phyloP scores from a whole-genome alignment of 2,329 filamentous ascomycete species.

The Dactylonectria macrodidyma region DNA sequence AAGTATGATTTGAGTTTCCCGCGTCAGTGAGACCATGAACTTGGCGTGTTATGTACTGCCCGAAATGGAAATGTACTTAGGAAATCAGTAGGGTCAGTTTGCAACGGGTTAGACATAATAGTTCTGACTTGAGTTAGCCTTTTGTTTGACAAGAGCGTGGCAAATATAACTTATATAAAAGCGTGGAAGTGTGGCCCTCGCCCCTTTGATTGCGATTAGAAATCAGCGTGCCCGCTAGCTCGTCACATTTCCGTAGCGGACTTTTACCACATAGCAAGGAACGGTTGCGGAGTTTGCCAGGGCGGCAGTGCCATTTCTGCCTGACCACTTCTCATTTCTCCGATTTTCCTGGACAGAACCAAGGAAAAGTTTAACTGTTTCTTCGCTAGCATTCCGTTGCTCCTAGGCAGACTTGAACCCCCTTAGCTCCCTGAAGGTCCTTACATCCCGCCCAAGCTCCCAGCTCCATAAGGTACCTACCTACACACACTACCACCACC shows the following conservation, averaged over 20 bases:
- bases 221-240: constrained; percentile 16
- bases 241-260: constrained; percentile 22
- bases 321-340: constrained; percentile 1
- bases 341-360: background rate
- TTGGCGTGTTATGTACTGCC: constrained; percentile 7
- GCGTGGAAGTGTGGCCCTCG: background rate
- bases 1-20: background rate
- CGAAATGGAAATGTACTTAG: background rate
- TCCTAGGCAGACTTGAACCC: constrained; percentile 12
- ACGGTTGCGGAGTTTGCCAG: constrained; percentile 31
- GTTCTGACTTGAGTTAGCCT: too few species aligned
- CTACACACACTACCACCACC: background rate
- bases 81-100: background rate
- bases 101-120: background rate
- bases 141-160: background rate
- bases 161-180: background rate
- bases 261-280: constrained; percentile 17
- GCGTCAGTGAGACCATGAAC: background rate
- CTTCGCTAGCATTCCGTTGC: background rate
- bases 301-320: background rate
- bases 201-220: constrained; percentile 16
- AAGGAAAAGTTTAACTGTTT: background rate
- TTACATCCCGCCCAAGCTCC: background rate
- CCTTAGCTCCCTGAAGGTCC: background rate
- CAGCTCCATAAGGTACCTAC: background rate